Evolutionary conservation across 1,284 basidiomycete genomes (phyloP).

Genomic region (Trichosporon ovoides): DNA sequence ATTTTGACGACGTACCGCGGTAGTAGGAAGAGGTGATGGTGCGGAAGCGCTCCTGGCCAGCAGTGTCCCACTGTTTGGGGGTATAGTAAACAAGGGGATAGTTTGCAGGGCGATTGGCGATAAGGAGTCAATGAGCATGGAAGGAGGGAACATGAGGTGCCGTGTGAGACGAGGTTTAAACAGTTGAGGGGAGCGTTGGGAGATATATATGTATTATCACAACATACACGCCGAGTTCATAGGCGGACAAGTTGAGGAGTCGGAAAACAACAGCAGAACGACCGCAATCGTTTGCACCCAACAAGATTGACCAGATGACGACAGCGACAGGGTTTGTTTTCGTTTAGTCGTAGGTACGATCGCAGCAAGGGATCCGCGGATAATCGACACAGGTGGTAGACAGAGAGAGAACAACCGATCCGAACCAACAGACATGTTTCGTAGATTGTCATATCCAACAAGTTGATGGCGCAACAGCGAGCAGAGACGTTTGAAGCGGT

Average conservation of each 20-base stretch:
- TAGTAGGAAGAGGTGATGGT: conserved; percentile 98
- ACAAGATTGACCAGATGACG: neutral
- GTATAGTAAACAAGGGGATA: conserved; percentile 16
- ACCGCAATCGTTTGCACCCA: neutral
- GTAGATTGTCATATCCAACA: neutral
- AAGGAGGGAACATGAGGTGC: conserved; percentile 9
- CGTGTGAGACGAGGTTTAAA: conserved; percentile 4
- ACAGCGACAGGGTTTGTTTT: neutral
- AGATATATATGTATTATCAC: conserved; percentile 20
- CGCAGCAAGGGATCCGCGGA: neutral
- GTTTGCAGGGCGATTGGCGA: conserved; percentile 17
- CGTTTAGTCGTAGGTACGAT: neutral
- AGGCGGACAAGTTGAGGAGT: conserved; percentile 20
- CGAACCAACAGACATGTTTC: conserved; percentile 4
- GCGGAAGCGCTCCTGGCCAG: conserved; percentile 95
- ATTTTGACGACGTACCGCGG: conserved; percentile 50
- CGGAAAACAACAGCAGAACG: conserved; percentile 4
- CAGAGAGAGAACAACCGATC: neutral
- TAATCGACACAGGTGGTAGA: neutral
- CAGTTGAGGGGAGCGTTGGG: conserved; percentile 1
- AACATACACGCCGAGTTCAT: conserved; percentile 30
- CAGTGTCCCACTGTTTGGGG: conserved; percentile 80
- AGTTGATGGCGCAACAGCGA: neutral
- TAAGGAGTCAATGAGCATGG: conserved; percentile 16
- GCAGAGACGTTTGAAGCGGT: neutral